Evolutionary conservation across 148 eudicot genomes (phyloP).

Genomic region (Rhododendron mucronatum): DNA sequence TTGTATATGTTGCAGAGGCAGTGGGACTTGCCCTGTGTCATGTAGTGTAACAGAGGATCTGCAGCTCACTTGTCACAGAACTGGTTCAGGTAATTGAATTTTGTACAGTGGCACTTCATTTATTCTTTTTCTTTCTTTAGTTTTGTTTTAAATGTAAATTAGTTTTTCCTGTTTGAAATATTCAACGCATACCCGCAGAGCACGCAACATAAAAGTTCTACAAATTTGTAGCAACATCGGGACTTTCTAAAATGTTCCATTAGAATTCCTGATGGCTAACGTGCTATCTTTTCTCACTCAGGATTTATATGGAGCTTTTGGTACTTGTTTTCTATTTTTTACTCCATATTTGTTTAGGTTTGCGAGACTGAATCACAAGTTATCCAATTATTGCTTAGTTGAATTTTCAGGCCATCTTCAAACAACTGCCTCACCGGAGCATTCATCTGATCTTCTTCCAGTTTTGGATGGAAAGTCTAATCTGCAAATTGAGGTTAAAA

Average conservation of each 20-base stretch:
- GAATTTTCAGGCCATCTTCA: constrained; percentile 18
- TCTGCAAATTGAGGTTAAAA: constrained; percentile 27
- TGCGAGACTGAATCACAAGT: too few relatives aligned
- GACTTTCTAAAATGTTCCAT: too few relatives aligned
- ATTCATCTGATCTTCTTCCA: constrained; percentile 18
- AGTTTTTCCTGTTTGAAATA: too few relatives aligned
- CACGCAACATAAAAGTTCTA: not conserved
- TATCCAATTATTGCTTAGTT: not conserved
- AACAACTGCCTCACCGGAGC: constrained; percentile 18
- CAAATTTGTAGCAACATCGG: not conserved
- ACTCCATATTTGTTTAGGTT: too few relatives aligned
- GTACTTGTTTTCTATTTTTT: too few relatives aligned
- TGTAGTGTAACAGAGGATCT: not conserved
- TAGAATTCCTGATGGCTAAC: too few relatives aligned
- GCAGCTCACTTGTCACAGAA: not conserved
- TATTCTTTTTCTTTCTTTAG: not conserved
- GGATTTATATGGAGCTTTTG: too few relatives aligned
- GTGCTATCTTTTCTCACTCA: too few relatives aligned
- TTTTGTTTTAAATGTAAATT: too few relatives aligned
- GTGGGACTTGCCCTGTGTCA: constrained; percentile 47
- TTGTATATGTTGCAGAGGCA: constrained; percentile 55
- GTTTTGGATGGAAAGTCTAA: not conserved
- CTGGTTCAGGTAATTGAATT: constrained; percentile 6
- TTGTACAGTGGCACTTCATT: not conserved
- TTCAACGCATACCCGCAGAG: not conserved